A percentile compares a stretch with the other conserved stretches of the same genome.
phyloP scores from a whole-genome alignment of 129 eudicot species.

The Lonicera japonica region DNA sequence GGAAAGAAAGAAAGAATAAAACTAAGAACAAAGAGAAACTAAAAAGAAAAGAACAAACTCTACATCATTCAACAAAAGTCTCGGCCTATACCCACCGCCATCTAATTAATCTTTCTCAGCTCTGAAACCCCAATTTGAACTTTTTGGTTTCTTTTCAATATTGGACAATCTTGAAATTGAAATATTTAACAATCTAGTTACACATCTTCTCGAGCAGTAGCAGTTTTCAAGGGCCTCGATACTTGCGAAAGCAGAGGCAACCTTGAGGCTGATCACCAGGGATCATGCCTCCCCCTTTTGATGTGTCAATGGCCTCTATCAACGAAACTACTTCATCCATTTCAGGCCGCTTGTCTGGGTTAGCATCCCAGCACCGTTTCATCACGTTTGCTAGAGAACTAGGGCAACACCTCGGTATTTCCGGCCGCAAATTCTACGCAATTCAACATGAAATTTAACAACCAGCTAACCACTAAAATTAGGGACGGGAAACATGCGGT shows the following conservation, averaged over 20 bases:
- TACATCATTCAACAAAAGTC: slow-evolving; percentile 10
- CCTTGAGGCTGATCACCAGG: slow-evolving; percentile 65
- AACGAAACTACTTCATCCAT: slow-evolving; percentile 76
- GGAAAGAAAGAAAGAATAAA: too few relatives aligned
- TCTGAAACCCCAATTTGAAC: slow-evolving; percentile 11
- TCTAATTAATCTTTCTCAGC: slow-evolving; percentile 1
- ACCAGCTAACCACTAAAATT: neutral
- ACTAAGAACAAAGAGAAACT: neutral
- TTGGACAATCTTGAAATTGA: neutral
- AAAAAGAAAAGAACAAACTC: neutral
- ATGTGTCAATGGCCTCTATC: slow-evolving; percentile 73
- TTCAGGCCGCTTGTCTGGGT: slow-evolving; percentile 79
- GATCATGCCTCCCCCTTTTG: slow-evolving; percentile 94
- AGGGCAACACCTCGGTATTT: slow-evolving; percentile 90
- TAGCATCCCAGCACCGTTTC: slow-evolving; percentile 87
- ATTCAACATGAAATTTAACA: neutral
- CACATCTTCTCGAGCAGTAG: neutral
- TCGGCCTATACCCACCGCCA: neutral
- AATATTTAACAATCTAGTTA: neutral
- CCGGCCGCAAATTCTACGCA: slow-evolving; percentile 75
- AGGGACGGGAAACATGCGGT: too few relatives aligned
- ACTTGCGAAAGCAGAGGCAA: slow-evolving; percentile 65
- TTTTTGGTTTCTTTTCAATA: too few relatives aligned
- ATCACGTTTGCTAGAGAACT: slow-evolving; percentile 74
- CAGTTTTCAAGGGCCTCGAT: slow-evolving; percentile 59